Base-by-base conservation (phyloP, 1,284 basidiomycete species). In the Naganishia liquefaciens region DNA sequence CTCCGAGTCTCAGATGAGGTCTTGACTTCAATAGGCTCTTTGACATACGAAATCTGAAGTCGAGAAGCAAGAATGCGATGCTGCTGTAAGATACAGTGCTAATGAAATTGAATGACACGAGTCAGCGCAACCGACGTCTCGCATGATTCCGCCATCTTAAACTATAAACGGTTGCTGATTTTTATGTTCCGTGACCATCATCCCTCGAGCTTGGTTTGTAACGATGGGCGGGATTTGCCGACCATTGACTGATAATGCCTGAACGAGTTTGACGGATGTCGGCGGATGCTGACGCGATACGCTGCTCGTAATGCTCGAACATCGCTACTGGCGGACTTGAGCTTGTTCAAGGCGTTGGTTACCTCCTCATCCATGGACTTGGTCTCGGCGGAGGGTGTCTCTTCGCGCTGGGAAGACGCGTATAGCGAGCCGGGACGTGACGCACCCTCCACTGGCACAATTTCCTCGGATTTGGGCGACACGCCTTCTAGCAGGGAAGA, bases 401-500 rank as follows among this genome's bases (percentile, higher is more conserved):
- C 25, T 19, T 47, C 30, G 1, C n/a, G 33, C 5, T 17, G 7
- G 0, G 25, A 33, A 2, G 57, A 33, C 5, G 57, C n/a, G 6
- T 60, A 21, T 37, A 40, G 49, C 57, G 55, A 50, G 21, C 33
- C 25, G 1, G 15, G n/a, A 4, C n/a, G n/a, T 10, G 51, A 53
- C 10, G 6, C 17, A 15, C 23, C 33, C 21, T 19, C 46, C 23
- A 17, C n/a, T 11, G 25, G 21, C 10, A 50, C 21, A 9, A 37
- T 19, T 5, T 50, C 6, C 25, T 60, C 33, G n/a, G 57, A 25
- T 7, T 30, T 39, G 11, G 37, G 30, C 3, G 9, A 28, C 1
- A 4, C 19, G 19, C 43, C n/a, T 17, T 40, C 49, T 0, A 74
- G 65, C 21, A 75, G 69, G 23, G 71, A 73, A 7, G 77, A 40